Percentiles rank a stretch among this genome's conserved stretches.
Evolutionary conservation across 495 filamentous ascomycete genomes (phyloP).

Genomic region (Podospora comata): DNA sequence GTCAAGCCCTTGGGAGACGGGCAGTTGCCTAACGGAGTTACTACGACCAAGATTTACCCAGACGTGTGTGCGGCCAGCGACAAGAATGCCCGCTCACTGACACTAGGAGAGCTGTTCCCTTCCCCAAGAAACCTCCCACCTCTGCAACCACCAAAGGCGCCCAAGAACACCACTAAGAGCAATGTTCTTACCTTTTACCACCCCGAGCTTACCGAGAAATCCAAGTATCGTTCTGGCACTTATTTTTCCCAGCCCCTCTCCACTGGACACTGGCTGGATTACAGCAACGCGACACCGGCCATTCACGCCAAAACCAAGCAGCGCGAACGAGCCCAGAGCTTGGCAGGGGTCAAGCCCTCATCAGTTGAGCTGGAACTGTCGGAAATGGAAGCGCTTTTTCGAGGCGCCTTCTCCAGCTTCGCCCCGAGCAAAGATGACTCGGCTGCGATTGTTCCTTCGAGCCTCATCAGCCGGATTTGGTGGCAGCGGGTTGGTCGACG

Average conservation of each 20-base stretch:
- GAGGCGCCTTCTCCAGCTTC: slow-evolving; percentile 83
- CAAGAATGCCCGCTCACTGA: slow-evolving; percentile 52
- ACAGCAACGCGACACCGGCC: slow-evolving; percentile 57
- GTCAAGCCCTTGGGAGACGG: slow-evolving; percentile 55
- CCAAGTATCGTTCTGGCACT: slow-evolving; percentile 53
- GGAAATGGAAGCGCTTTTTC: slow-evolving; percentile 70
- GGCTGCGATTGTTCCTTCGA: slow-evolving; percentile 65
- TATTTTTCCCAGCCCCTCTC: slow-evolving; percentile 55
- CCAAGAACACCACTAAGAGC: slow-evolving; percentile 60
- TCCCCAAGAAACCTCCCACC: slow-evolving; percentile 63
- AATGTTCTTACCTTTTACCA: slow-evolving; percentile 62
- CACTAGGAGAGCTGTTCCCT: slow-evolving; percentile 77
- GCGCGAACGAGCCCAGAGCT: slow-evolving; percentile 66
- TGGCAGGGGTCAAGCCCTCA: slow-evolving; percentile 58
- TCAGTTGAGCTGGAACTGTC: slow-evolving; percentile 53
- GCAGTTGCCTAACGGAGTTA: slow-evolving; percentile 70
- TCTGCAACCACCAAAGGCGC: slow-evolving; percentile 68
- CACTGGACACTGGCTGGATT: slow-evolving; percentile 66
- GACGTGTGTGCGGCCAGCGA: slow-evolving; percentile 32
- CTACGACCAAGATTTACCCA: slow-evolving; percentile 64
- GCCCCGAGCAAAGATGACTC: slow-evolving; percentile 80
- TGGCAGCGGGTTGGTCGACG: slow-evolving; percentile 74
- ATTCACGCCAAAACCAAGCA: slow-evolving; percentile 63
- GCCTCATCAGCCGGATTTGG: slow-evolving; percentile 75
- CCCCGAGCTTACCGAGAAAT: slow-evolving; percentile 51